These are phyloP conservation scores for Bruguiera hainesii DNA, from an alignment of 441 rosid species.

Conservation along the genomic window DNA sequence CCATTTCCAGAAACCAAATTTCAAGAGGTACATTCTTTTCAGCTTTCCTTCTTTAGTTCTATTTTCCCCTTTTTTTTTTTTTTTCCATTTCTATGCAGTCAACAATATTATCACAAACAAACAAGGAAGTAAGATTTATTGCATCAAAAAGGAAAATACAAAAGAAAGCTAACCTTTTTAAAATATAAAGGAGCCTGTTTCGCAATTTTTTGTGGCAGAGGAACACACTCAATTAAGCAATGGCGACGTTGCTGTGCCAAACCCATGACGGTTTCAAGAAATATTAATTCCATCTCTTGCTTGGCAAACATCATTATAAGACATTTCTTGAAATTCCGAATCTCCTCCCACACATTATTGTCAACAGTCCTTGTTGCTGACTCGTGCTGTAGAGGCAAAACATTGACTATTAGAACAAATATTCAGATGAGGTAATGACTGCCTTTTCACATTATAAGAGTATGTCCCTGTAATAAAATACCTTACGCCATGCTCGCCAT, in stretches of 20 bases:
- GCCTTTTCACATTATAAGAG: neutral
- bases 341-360: constrained; percentile 79
- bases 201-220: constrained; percentile 64
- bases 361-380: constrained; percentile 67
- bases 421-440: neutral
- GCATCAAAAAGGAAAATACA: neutral
- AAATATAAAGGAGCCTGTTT: constrained; percentile 77
- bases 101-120: constrained; percentile 1
- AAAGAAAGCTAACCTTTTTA: constrained; percentile 48
- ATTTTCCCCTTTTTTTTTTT: neutral
- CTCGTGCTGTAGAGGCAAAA: constrained; percentile 58
- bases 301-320: constrained; percentile 86
- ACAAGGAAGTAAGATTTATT: constrained; percentile 4
- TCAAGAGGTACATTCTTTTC: no score
- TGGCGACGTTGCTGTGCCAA: constrained; percentile 77
- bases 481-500: no score
- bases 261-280: constrained; percentile 85
- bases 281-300: constrained; percentile 76
- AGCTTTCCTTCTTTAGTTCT: no score
- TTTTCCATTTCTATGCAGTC: neutral
- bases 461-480: no score
- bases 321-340: constrained; percentile 91
- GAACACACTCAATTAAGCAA: constrained; percentile 83
- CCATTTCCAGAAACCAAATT: no score
- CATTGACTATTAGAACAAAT: neutral